Percentiles rank a stretch among this genome's conserved stretches.
phyloP scores from a whole-genome alignment of 495 filamentous ascomycete species.

The Saxispiralis lemnorum region DNA sequence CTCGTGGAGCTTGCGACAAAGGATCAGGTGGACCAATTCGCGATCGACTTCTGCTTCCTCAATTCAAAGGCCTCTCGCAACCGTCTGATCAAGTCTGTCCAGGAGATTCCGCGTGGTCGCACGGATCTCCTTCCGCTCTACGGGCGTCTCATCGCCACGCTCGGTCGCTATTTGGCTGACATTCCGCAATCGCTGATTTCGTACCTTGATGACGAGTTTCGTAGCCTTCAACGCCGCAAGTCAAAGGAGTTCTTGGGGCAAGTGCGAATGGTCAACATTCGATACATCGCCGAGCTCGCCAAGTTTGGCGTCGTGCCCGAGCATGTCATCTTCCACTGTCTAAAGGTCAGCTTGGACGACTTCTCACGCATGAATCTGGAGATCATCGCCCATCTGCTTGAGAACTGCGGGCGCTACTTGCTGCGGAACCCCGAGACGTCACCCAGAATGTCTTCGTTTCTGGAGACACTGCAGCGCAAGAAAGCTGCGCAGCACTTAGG shows the following conservation, averaged over 20 bases:
- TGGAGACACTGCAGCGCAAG: conserved; percentile 90
- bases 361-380: conserved; percentile 98
- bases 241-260: conserved; percentile 93
- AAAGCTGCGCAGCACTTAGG: conserved; percentile 88
- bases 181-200: conserved; percentile 80
- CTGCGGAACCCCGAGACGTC: conserved; percentile 86
- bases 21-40: conserved; percentile 77
- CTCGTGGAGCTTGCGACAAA: conserved; percentile 81
- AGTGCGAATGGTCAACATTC: conserved; percentile 83
- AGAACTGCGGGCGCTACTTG: conserved; percentile 91
- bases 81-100: conserved; percentile 75
- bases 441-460: conserved; percentile 77
- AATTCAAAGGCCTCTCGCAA: conserved; percentile 98
- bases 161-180: conserved; percentile 86
- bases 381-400: conserved; percentile 90
- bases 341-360: conserved; percentile 93
- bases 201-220: conserved; percentile 91
- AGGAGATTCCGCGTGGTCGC: conserved; percentile 85
- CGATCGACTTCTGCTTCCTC: conserved; percentile 91
- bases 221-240: conserved; percentile 93
- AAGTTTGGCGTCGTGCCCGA: conserved; percentile 97
- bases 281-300: conserved; percentile 90
- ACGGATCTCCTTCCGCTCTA: conserved; percentile 83
- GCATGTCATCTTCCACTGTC: conserved; percentile 95
- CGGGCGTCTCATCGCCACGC: conserved; percentile 78